Evolutionary conservation across 2,329 filamentous ascomycete genomes (phyloP), one percentile per base, ranked within the genome.

Genomic region (Pseudocercospora vitis): DNA sequence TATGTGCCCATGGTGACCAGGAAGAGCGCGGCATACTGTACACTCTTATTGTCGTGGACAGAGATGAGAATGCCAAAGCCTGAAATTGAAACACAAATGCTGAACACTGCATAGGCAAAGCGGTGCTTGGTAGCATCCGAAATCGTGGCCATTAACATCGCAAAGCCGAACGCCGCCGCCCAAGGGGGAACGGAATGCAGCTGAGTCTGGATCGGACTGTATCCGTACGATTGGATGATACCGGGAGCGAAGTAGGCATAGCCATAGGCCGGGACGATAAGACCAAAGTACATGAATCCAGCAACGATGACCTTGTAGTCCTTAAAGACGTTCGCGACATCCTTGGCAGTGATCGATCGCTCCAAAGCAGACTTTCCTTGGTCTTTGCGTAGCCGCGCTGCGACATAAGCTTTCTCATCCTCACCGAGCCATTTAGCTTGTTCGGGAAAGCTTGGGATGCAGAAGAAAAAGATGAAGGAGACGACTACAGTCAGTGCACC

Each of bases 51-150:
- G 12, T 44, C 5, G 23, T 44, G 40, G 9, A 48, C 21, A 2
- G 40, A 14, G 24, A 44, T 44, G 2, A 44, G 40, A 14, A 24
- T 88, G 2, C 75, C 82, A 61, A 95, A 92, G 1, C 90, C 91
- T 0, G 81, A 68, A 48, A 96, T 86, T 42, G 83, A 77, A 18
- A 95, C 70, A 56, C 75, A 77, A 58, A 91, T 87, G 2, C 87
- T 82, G 26, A 83, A 71, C 7, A 95, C 70, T 31, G 85, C 79
- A 69, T 92, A 96, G 2, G 79, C 69, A 65, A 90, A 89, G 4
- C 91, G 86, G 65, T 95, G 90, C 28, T 79, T 79, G 8, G 82
- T 60, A 64, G 77, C 80, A 70, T 96, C 91, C 0, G 88, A 94
- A 16, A 84, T 63, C 47, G 77, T 82, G 0, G 91, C 91, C 3